A percentile compares a stretch with the other conserved stretches of the same genome.
phyloP scores from a whole-genome alignment of 768 basidiomycete species.

The Naganishia randhawae region DNA sequence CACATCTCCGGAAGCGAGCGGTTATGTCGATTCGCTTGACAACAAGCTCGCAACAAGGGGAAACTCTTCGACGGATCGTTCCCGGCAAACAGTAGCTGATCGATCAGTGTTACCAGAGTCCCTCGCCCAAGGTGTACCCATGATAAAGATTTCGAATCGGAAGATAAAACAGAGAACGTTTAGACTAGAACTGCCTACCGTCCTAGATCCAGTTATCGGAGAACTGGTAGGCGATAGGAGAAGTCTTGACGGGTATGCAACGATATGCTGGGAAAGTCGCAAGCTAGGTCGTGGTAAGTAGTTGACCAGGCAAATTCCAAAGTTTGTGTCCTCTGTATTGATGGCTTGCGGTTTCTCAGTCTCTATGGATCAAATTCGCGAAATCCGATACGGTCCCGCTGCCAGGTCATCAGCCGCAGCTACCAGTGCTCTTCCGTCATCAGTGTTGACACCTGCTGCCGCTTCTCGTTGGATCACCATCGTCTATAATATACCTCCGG shows the following conservation, averaged over 20 bases:
- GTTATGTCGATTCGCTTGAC: not conserved
- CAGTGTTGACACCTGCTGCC: slow-evolving; percentile 59
- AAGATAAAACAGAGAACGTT: slow-evolving; percentile 70
- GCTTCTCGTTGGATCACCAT: slow-evolving; percentile 78
- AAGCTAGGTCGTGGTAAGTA: slow-evolving; percentile 36
- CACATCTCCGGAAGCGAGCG: not conserved
- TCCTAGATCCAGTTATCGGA: slow-evolving; percentile 63
- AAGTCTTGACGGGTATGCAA: slow-evolving; percentile 52
- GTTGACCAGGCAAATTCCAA: slow-evolving; percentile 12
- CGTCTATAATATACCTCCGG: slow-evolving; percentile 66
- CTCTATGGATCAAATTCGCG: slow-evolving; percentile 78
- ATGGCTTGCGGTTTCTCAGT: slow-evolving; percentile 55
- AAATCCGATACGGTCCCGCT: slow-evolving; percentile 70
- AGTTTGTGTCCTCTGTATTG: not conserved
- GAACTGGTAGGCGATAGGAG: slow-evolving; percentile 65
- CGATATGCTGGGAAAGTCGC: slow-evolving; percentile 39
- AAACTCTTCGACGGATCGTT: not conserved
- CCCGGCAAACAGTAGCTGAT: not conserved
- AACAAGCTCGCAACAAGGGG: not conserved
- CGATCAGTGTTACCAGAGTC: not conserved
- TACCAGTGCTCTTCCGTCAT: slow-evolving; percentile 63
- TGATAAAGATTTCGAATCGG: slow-evolving; percentile 79
- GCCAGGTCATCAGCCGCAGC: slow-evolving; percentile 56
- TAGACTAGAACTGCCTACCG: slow-evolving; percentile 68
- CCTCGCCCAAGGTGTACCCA: slow-evolving; percentile 51